Conservation (phyloP, 2,329 filamentous ascomycete genomes). For the Pyrenochaeta sp. region DNA sequence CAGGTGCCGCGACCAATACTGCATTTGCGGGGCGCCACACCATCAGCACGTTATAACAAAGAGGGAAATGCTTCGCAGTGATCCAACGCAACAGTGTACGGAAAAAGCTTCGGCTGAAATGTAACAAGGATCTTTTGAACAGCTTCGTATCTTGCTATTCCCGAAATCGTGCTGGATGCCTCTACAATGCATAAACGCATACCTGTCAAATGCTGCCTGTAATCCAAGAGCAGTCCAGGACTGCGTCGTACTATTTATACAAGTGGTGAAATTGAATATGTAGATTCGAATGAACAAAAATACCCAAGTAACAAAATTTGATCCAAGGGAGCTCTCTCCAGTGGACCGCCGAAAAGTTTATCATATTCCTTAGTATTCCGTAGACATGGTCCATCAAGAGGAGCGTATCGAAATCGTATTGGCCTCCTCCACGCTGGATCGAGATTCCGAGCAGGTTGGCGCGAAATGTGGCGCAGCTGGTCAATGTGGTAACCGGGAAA, state of each 20-base stretch:
- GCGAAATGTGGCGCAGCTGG: too few relatives aligned
- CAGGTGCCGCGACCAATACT: conserved; percentile 13
- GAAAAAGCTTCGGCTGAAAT: conserved; percentile 5
- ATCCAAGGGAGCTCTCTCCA: too few relatives aligned
- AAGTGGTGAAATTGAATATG: conserved; percentile 10
- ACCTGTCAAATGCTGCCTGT: conserved; percentile 6
- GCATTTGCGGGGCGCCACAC: conserved; percentile 11
- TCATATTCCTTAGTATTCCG: too few relatives aligned
- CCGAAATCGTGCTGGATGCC: conserved; percentile 9
- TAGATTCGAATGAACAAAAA: conserved; percentile 7
- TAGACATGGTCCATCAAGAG: too few relatives aligned
- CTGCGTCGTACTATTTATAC: conserved; percentile 21
- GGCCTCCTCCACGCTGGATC: too few relatives aligned
- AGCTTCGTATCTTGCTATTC: not conserved
- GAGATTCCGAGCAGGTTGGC: too few relatives aligned
- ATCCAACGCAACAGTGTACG: not conserved
- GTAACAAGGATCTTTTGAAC: not conserved
- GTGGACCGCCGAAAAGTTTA: too few relatives aligned
- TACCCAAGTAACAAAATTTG: too few relatives aligned
- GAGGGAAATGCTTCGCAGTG: conserved; percentile 1
- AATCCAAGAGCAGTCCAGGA: conserved; percentile 5
- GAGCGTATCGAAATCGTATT: too few relatives aligned
- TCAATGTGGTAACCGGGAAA: too few relatives aligned
- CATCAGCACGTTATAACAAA: not conserved
- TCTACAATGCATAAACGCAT: conserved; percentile 6